These are phyloP conservation scores for Aspergillus puulaauensis DNA, from an alignment of 2,329 filamentous ascomycete genomes.

Conservation along the genomic window DNA sequence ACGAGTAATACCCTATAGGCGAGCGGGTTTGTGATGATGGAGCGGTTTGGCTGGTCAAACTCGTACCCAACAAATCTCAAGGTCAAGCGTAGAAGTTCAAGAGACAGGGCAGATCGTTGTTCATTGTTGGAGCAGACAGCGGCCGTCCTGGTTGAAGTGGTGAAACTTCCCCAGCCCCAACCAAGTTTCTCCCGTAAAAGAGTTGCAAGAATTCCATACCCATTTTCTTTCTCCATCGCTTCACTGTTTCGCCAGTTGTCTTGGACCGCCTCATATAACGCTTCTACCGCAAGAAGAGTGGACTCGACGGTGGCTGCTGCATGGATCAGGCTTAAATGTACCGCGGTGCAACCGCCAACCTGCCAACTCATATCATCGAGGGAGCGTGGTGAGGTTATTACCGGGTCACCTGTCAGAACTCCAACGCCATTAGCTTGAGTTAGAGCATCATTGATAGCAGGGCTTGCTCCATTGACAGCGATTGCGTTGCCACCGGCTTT, in stretches of 20 bases:
- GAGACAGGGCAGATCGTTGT: slow-evolving; percentile 53
- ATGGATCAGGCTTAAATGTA: slow-evolving; percentile 82
- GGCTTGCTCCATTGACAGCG: slow-evolving; percentile 83
- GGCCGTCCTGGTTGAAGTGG: slow-evolving; percentile 45
- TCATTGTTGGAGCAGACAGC: slow-evolving; percentile 37
- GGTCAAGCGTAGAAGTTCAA: slow-evolving; percentile 70
- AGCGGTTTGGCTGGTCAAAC: slow-evolving; percentile 73
- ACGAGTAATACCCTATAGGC: slow-evolving; percentile 90
- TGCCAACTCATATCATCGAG: slow-evolving; percentile 93
- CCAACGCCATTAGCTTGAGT: slow-evolving; percentile 77
- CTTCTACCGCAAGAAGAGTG: slow-evolving; percentile 74
- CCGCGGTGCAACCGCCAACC: slow-evolving; percentile 82
- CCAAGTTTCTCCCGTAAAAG: slow-evolving; percentile 78
- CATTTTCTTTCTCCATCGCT: slow-evolving; percentile 94
- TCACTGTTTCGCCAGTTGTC: slow-evolving; percentile 97
- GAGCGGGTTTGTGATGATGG: slow-evolving; percentile 92
- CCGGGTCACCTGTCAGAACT: slow-evolving; percentile 77
- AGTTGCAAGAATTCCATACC: slow-evolving; percentile 83
- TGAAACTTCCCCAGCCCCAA: slow-evolving; percentile 25
- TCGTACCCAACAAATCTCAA: slow-evolving; percentile 89
- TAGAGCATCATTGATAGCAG: slow-evolving; percentile 86
- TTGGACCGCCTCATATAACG: slow-evolving; percentile 80
- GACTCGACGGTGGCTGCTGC: slow-evolving; percentile 68
- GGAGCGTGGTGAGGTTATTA: slow-evolving; percentile 76
- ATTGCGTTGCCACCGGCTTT: slow-evolving; percentile 74